phyloP scores from a whole-genome alignment of 129 eudicot genomes.

The Solidago caesia region DNA sequence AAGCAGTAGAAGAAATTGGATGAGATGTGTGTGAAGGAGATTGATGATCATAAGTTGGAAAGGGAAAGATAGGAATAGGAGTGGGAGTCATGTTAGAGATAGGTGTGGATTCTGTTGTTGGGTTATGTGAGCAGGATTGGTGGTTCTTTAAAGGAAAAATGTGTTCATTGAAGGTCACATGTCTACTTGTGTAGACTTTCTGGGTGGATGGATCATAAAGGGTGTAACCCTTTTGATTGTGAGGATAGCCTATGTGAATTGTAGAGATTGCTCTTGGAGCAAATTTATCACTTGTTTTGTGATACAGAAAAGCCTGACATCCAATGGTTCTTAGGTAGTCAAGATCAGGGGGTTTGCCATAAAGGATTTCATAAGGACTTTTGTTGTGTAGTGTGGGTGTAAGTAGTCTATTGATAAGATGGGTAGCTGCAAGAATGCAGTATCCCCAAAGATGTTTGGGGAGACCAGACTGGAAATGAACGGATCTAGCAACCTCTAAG shows the following conservation, averaged over 20 bases:
- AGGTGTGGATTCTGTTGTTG: too few species aligned
- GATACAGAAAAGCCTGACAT: background rate
- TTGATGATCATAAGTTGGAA: too few species aligned
- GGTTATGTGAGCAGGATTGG: too few species aligned
- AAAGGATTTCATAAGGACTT: background rate
- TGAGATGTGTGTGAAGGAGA: background rate
- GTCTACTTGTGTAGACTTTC: background rate
- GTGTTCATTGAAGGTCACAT: background rate
- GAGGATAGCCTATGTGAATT: background rate
- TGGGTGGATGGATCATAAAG: background rate
- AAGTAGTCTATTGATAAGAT: background rate
- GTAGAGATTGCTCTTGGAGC: background rate
- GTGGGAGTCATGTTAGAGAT: background rate
- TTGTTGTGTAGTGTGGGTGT: background rate
- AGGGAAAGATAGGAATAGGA: too few species aligned
- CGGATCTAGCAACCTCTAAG: background rate
- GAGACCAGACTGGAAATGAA: background rate
- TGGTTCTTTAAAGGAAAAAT: background rate
- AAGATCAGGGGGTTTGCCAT: background rate
- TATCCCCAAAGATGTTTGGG: background rate
- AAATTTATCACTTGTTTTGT: background rate
- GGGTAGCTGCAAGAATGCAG: background rate
- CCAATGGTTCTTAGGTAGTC: background rate
- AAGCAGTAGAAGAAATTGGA: background rate
- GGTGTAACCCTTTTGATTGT: background rate